Evolutionary conservation across 176 grass and related monocot species (phyloP).

Genomic region (Puya raimondii): DNA sequence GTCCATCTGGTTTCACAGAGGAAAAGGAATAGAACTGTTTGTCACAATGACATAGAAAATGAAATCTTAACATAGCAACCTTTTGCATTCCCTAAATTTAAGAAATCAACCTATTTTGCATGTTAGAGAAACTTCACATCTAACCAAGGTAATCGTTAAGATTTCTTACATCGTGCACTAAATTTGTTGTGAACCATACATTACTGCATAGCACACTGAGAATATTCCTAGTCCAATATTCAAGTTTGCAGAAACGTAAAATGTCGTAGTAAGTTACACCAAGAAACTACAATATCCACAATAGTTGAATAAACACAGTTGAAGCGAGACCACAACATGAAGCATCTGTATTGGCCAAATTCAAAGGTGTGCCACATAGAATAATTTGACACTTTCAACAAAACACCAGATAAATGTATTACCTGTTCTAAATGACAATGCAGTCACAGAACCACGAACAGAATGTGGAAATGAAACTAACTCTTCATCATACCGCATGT

Average conservation of each 20-base stretch:
- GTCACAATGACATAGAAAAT: too few species aligned
- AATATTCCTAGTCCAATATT: too few species aligned
- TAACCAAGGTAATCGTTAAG: too few species aligned
- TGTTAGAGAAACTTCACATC: too few species aligned
- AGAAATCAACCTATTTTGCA: too few species aligned
- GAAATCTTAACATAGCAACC: too few species aligned
- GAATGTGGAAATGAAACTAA: conserved; percentile 84
- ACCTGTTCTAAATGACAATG: conserved; percentile 98
- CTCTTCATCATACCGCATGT: conserved; percentile 70
- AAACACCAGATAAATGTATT: conserved; percentile 6
- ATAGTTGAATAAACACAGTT: background rate
- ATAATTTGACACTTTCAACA: background rate
- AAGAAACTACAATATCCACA: background rate
- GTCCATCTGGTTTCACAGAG: conserved; percentile 58
- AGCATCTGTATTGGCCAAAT: background rate
- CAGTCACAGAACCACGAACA: conserved; percentile 79
- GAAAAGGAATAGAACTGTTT: conserved; percentile 1
- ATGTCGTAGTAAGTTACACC: background rate
- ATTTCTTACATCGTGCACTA: too few species aligned
- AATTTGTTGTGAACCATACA: too few species aligned
- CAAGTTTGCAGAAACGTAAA: background rate
- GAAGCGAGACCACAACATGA: background rate
- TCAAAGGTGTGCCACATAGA: background rate
- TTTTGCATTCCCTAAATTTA: too few species aligned
- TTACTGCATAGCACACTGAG: too few species aligned